Percentiles rank a stretch among this genome's conserved stretches.
phyloP scores from a whole-genome alignment of 345 rosid genomes.

The Dipteronia sinensis region DNA sequence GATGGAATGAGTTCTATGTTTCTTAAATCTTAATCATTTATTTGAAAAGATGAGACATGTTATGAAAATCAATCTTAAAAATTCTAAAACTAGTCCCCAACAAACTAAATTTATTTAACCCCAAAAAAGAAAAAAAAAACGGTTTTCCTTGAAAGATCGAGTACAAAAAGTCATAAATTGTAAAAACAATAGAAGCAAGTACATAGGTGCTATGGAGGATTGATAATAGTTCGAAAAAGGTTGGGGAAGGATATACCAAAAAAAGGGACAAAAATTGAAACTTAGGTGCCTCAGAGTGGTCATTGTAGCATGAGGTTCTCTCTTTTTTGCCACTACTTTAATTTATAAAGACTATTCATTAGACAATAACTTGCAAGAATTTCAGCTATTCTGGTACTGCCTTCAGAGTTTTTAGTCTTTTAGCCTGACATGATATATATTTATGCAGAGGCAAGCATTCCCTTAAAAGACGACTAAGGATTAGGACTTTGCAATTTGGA shows the following conservation, averaged over 20 bases:
- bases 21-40: neutral
- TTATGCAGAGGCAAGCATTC: constrained; percentile 63
- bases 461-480: constrained; percentile 82
- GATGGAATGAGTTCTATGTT: neutral
- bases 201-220: neutral
- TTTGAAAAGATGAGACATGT: neutral
- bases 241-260: neutral
- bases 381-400: neutral
- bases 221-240: neutral
- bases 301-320: neutral
- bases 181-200: neutral
- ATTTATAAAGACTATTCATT: neutral
- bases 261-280: neutral
- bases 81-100: neutral
- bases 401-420: constrained; percentile 10
- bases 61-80: neutral
- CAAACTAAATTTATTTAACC: neutral
- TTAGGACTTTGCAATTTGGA: constrained; percentile 81
- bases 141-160: neutral
- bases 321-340: neutral
- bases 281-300: neutral
- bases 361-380: neutral
- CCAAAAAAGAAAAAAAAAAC: neutral
- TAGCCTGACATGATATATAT: constrained; percentile 26
- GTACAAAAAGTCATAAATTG: neutral